Percentiles rank a stretch among this genome's conserved stretches.
phyloP scores from a whole-genome alignment of 176 grass and related monocot species.

The Triticum dicoccoides region DNA sequence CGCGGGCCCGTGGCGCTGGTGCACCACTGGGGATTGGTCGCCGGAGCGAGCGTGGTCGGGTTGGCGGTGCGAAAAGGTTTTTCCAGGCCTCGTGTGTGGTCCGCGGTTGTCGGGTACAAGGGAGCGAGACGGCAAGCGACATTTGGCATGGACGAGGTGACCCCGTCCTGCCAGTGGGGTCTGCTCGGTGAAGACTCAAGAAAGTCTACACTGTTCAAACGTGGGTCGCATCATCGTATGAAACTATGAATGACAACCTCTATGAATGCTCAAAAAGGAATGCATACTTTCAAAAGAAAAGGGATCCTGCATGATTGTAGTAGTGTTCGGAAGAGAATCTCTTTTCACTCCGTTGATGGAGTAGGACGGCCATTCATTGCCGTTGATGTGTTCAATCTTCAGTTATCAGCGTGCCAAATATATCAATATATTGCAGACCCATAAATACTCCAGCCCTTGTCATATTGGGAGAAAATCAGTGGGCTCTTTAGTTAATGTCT shows the following conservation, averaged over 20 bases:
- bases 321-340: no score
- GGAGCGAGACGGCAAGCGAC: constrained; percentile 4
- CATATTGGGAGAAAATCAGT: no score
- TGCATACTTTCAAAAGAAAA: no score
- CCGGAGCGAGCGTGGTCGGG: not conserved
- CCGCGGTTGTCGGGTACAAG: constrained; percentile 25
- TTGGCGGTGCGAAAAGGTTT: not conserved
- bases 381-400: no score
- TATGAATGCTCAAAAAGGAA: not conserved
- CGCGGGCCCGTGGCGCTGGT: not conserved
- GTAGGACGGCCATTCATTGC: no score
- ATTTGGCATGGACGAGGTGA: not conserved
- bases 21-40: constrained; percentile 20
- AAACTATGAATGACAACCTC: not conserved
- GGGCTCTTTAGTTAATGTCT: no score
- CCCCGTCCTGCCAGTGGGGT: not conserved
- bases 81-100: not conserved
- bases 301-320: no score
- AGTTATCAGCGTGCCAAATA: no score
- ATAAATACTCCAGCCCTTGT: no score
- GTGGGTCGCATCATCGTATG: not conserved
- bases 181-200: not conserved
- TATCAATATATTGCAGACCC: no score
- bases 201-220: not conserved
- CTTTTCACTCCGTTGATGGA: no score